Percentiles rank a stretch among this genome's conserved stretches.
These are phyloP conservation scores for Neurospora hispaniola DNA, from an alignment of 495 filamentous ascomycete genomes.

Conservation along the genomic window DNA sequence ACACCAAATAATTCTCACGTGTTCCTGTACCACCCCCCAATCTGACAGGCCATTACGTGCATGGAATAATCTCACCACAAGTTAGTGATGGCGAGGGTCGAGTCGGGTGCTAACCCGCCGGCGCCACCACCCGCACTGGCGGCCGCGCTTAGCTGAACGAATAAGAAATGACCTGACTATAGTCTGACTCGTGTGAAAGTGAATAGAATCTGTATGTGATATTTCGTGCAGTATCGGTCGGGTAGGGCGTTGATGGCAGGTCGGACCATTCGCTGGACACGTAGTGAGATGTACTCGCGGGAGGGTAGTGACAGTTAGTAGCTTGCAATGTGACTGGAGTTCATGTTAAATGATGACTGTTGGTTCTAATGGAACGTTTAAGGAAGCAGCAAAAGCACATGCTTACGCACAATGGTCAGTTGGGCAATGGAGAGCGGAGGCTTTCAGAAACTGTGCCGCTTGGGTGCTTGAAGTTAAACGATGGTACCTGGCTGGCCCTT, in stretches of 20 bases:
- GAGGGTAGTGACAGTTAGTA: too few species aligned
- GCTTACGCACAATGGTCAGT: too few species aligned
- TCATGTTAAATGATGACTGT: too few species aligned
- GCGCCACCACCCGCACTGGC: background rate
- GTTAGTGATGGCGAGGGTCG: background rate
- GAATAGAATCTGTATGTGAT: background rate
- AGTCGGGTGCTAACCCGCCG: background rate
- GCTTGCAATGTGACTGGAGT: too few species aligned
- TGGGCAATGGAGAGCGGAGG: too few species aligned
- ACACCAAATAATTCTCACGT: background rate
- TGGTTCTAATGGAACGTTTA: too few species aligned
- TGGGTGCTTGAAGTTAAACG: too few species aligned
- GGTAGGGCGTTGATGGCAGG: background rate
- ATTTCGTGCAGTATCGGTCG: background rate
- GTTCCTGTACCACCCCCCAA: background rate
- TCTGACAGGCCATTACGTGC: background rate
- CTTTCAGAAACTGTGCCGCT: too few species aligned
- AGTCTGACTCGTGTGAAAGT: background rate
- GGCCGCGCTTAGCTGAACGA: background rate
- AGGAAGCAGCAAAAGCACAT: too few species aligned
- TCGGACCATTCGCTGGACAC: background rate
- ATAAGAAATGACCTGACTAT: background rate
- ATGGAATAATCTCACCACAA: background rate
- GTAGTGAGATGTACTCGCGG: too few species aligned
- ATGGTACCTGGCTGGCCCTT: background rate